Base-by-base conservation (phyloP, 345 rosid species). In the Sonneratia caseolaris region DNA sequence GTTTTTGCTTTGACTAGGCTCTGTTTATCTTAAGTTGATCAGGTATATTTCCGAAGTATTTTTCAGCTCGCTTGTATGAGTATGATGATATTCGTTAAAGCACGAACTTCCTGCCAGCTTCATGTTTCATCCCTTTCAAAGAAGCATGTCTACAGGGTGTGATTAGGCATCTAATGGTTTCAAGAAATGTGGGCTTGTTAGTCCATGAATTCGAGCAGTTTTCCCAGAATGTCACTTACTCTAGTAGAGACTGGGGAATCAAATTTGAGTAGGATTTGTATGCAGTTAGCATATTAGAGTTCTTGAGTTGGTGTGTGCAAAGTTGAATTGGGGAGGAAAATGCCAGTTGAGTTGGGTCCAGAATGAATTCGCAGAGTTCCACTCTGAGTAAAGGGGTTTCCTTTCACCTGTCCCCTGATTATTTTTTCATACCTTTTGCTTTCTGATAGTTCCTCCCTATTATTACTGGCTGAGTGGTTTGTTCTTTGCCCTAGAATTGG, bases 401-500 rank as follows among this genome's bases (percentile, higher is more conserved):
- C 61, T 18, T 55, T 55, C 32, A 27, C 32, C 32, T 27, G 32
- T 55, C 19, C 22, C 61, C 24, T 19, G 19, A 53, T 55, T n/a
- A 55, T 7, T 55, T 19, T 19, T 45, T 40, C 47, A 69, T 53
- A 51, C 69, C 37, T 15, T n/a, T 24, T 49, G 15, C 21, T 53
- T 68, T 21, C 42, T 15, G 15, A 6, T n/a, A 14, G 35, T 70
- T 35, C 27, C 37, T 43, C 38, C 19, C 56, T 8, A 24, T 64
- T 64, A 43, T 40, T 37, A 72, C n/a, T 53, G 8, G 27, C 65
- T 47, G 36, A 73, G 51, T 66, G 14, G 64, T 74, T 70, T 36
- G 55, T 51, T 27, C 36, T 42, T 75, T 72, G 66, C 70, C 24
- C 64, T 81, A 91, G 98, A 79, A 75, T 71, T 73, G 77, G 84